A percentile compares a stretch with the other conserved stretches of the same genome.
Evolutionary conservation across 768 basidiomycete genomes (phyloP).

Genomic region (Pulveroboletus sp.): DNA sequence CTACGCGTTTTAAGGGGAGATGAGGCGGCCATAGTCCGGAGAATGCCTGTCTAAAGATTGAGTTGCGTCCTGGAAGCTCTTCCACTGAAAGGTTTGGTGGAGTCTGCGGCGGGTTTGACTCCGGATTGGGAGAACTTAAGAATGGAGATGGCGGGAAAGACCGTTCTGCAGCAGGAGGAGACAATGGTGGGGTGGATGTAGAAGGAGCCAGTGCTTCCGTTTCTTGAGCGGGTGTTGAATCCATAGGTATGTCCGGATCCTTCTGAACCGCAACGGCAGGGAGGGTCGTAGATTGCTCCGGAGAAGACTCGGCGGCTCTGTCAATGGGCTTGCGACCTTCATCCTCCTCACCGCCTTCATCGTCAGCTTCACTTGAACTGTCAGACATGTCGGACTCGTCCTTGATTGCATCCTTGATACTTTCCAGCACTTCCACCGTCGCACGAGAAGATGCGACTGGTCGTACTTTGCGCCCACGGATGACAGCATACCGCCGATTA

Average conservation of each 20-base stretch:
- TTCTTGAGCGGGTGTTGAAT: constrained; percentile 30
- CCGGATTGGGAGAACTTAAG: constrained; percentile 34
- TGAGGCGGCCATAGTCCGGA: constrained; percentile 69
- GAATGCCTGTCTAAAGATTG: constrained; percentile 65
- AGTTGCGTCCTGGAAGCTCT: constrained; percentile 45
- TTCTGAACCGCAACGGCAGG: constrained; percentile 15
- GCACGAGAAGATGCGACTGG: constrained; percentile 88
- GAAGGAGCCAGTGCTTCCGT: constrained; percentile 4
- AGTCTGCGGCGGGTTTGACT: constrained; percentile 37
- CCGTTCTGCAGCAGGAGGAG: constrained; percentile 22
- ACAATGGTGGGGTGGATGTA: constrained; percentile 22
- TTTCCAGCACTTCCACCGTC: constrained; percentile 83
- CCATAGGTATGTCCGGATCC: constrained; percentile 1
- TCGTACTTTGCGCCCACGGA: constrained; percentile 80
- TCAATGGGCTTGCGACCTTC: constrained; percentile 34
- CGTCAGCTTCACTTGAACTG: constrained; percentile 60
- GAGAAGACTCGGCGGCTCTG: constrained; percentile 27
- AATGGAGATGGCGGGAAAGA: constrained; percentile 55
- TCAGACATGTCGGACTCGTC: constrained; percentile 75
- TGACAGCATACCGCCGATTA: constrained; percentile 78
- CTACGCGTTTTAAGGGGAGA: constrained; percentile 48
- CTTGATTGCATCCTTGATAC: constrained; percentile 88
- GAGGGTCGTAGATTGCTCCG: constrained; percentile 30
- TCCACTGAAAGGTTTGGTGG: constrained; percentile 54
- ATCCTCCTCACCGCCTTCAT: constrained; percentile 61